Base-by-base conservation (phyloP, 345 rosid genomes). In the Syzygium aqueum region DNA sequence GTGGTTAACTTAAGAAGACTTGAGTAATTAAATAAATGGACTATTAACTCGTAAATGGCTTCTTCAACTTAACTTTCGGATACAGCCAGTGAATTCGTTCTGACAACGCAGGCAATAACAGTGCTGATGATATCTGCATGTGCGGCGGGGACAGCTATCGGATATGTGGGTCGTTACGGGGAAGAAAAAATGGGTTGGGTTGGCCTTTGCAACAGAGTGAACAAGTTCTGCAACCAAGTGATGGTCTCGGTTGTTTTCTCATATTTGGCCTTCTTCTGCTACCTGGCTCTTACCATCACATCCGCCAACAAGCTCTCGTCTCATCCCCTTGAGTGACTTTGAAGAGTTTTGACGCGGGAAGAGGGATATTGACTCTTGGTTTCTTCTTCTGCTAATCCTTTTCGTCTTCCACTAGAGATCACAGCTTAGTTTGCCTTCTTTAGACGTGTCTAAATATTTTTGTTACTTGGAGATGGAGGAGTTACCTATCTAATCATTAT, bases 121-220 rank as follows among this genome's bases (percentile, higher is more conserved):
- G 85, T 91, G 90, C 50, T 94, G 89, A 61, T 92, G 87, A 88
- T 89, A 51, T 91, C 96, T 16, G 95, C 93, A 77, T 92, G 94
- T 80, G 91, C 93, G 13, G 95, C 95, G n/a, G 96, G 89, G 11
- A 90, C 91, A 1, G 93, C 96, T 2, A 78, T 93, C 16, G 95
- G 94, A 5, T 90, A 87, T 53, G 90, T 93, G 87, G 89, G 94
- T 30, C 86, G 73, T 33, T 87, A 89, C 43, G 97, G 97, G 33
- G 91, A 93, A 84, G 84, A 85, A 40, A 88, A 91, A 84, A 80
- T 89, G 30, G 91, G 91, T 3, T 92, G 96, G 96, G 14, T 54
- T 40, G 78, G 89, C 3, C 61, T 92, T 33, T 94, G 96, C 86
- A 86, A 88, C 17, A 73, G 28, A 37, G 92, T 89, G 50, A 52